phyloP scores from a whole-genome alignment of 1,284 basidiomycete genomes.

The Lentinula novae-zelandiae region DNA sequence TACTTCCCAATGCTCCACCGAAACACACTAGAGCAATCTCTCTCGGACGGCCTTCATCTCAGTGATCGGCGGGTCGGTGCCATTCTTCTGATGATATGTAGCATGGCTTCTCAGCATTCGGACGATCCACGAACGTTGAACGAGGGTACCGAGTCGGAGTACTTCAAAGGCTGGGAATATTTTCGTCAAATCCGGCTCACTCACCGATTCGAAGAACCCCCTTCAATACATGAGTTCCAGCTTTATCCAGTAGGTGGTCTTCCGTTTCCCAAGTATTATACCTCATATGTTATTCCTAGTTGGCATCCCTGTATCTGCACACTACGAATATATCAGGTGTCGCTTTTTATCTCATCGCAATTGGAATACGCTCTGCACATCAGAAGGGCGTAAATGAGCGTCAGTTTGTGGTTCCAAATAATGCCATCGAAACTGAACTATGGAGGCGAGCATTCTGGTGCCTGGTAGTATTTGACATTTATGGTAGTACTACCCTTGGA shows the following conservation, averaged over 20 bases:
- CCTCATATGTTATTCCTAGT: background rate
- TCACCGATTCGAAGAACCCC: conserved; percentile 39
- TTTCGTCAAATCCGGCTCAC: conserved; percentile 47
- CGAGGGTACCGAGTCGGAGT: conserved; percentile 26
- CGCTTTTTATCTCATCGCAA: conserved; percentile 8
- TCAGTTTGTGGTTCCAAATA: background rate
- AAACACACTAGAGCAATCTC: conserved; percentile 50
- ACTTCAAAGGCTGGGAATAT: conserved; percentile 58
- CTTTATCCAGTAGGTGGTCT: conserved; percentile 25
- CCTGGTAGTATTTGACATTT: conserved; percentile 11
- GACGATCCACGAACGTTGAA: conserved; percentile 53
- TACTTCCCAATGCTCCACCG: conserved; percentile 63
- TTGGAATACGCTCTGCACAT: conserved; percentile 14
- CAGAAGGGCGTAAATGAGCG: conserved; percentile 13
- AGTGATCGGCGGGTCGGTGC: conserved; percentile 55
- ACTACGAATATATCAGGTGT: conserved; percentile 2
- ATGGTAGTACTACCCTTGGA: conserved; percentile 12
- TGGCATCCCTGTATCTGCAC: conserved; percentile 10
- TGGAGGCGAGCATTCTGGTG: conserved; percentile 17
- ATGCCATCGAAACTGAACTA: conserved; percentile 12
- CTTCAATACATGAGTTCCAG: conserved; percentile 57
- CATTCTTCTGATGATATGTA: conserved; percentile 61
- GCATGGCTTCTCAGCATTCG: conserved; percentile 56
- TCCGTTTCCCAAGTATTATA: background rate
- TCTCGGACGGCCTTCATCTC: conserved; percentile 46